Percentiles rank a stretch among this genome's conserved stretches.
Evolutionary conservation across 495 filamentous ascomycete species (phyloP).

Genomic region (Venustampulla echinocandica): DNA sequence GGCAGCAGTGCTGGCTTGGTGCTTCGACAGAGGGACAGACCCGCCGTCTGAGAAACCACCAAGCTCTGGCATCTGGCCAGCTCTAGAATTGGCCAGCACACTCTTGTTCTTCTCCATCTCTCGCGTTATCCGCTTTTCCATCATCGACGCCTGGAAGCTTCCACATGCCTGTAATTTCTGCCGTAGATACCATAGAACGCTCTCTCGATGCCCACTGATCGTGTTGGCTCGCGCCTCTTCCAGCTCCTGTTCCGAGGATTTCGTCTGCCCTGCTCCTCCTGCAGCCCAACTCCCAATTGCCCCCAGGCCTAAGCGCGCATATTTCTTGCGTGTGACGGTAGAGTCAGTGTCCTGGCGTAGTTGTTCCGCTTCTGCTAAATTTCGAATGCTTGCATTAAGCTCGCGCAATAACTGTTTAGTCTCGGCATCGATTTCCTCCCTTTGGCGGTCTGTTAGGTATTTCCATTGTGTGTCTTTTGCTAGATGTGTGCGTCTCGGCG

Average conservation of each 20-base stretch:
- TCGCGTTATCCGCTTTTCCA: slow-evolving; percentile 75
- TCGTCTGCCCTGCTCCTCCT: slow-evolving; percentile 32
- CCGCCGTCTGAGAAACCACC: slow-evolving; percentile 14
- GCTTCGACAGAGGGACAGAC: slow-evolving; percentile 8
- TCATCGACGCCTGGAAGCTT: slow-evolving; percentile 75
- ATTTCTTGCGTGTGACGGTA: slow-evolving; percentile 59
- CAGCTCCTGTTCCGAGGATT: slow-evolving; percentile 51
- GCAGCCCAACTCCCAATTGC: slow-evolving; percentile 67
- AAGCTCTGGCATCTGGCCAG: slow-evolving; percentile 22
- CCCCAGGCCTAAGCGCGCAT: slow-evolving; percentile 45
- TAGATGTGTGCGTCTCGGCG: slow-evolving; percentile 36
- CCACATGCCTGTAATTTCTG: slow-evolving; percentile 65
- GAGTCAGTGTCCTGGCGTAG: slow-evolving; percentile 65
- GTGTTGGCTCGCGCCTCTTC: slow-evolving; percentile 60
- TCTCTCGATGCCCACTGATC: slow-evolving; percentile 59
- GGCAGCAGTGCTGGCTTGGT: slow-evolving; percentile 19
- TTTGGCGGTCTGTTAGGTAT: slow-evolving; percentile 56
- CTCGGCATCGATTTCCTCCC: slow-evolving; percentile 74
- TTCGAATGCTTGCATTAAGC: slow-evolving; percentile 65
- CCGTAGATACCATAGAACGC: slow-evolving; percentile 73
- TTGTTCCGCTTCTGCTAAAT: slow-evolving; percentile 72
- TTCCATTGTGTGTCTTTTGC: slow-evolving; percentile 35
- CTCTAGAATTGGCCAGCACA: slow-evolving; percentile 61
- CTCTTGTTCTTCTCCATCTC: slow-evolving; percentile 86
- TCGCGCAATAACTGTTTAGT: slow-evolving; percentile 76